Conservation (phyloP, 441 rosid genomes). For the Caryocar brasiliense region DNA sequence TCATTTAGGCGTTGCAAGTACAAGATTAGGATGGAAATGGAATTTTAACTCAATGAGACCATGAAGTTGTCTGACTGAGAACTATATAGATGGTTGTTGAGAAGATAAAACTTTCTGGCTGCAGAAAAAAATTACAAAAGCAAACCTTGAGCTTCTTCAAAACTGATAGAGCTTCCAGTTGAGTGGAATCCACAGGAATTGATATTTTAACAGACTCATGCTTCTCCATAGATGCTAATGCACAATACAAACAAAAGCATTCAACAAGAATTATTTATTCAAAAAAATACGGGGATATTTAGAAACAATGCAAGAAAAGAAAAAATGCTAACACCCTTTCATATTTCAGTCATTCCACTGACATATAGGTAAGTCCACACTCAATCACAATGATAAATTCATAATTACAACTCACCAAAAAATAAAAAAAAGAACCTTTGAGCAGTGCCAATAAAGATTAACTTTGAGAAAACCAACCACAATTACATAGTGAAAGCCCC, state of each 20-base stretch:
- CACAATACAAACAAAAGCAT: not conserved
- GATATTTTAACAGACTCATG: conserved; percentile 25
- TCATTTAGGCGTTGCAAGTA: not conserved
- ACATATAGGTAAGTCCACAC: too few relatives aligned
- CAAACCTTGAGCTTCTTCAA: conserved; percentile 74
- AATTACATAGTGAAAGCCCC: too few relatives aligned
- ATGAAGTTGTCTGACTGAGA: not conserved
- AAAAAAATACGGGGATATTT: too few relatives aligned
- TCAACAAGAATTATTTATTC: not conserved
- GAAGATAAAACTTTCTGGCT: not conserved
- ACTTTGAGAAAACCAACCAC: too few relatives aligned
- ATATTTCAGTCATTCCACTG: too few relatives aligned
- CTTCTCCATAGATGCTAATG: conserved; percentile 26
- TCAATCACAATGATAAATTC: too few relatives aligned
- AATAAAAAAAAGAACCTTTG: too few relatives aligned
- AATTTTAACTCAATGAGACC: not conserved
- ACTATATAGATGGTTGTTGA: not conserved
- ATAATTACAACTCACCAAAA: too few relatives aligned
- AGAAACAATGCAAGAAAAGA: too few relatives aligned
- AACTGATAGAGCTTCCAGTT: conserved; percentile 59
- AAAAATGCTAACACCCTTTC: too few relatives aligned
- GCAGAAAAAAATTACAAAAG: conserved; percentile 6
- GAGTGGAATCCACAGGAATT: conserved; percentile 51
- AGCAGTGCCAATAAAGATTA: too few relatives aligned
- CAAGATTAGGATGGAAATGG: not conserved